Base-by-base conservation (phyloP, 2,329 filamentous ascomycete species). In the Stylonectria norvegica region DNA sequence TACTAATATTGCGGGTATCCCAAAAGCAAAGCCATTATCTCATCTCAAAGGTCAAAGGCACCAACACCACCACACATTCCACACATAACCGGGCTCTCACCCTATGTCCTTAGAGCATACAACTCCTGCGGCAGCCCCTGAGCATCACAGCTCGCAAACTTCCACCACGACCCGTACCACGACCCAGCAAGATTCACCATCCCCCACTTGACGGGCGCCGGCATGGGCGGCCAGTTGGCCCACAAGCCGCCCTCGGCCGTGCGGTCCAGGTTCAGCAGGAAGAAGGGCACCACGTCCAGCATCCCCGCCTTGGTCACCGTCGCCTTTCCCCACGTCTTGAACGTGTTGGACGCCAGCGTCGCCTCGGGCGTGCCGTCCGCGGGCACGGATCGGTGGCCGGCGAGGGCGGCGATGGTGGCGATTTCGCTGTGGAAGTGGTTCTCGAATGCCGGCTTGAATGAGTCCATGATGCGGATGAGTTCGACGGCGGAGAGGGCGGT, bases 191-290 rank as follows among this genome's bases (percentile, higher is more conserved):
- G 59, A 51, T 81, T 82, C 23, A 76, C 68, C 45, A 85, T 52
- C 0, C 72, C 73, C 78, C 78, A 84, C 40, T 72, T 70, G 43
- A 83, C 69, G 3, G 76, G 72, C 5, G 66, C 69, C 1, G 80
- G 79, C 67, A 84, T 83, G 0, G 80, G 78, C 31, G 81, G 81
- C 79, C 80, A 85, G 50, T 72, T 71, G 10, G 67, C 68, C 78
- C 80, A 83, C 53, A 70, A 58, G 17, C 78, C 78, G 5, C 73
- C 73, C 60, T 85, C 81, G 11, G 66, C 70, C 3, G 72, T 79
- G 29, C 67, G 61, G 57, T 85, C 81, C 16, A 82, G 62, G 55
- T 84, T 84, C 48, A 82, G 60, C 40, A 84, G 56, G 64, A 84
- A 82, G 52, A 85, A 83, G 2, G 79, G 79, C 12, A 84, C 72